Evolutionary conservation across 352 stramenopile genomes (phyloP).

Genomic region (Globisporangium apiculatum): DNA sequence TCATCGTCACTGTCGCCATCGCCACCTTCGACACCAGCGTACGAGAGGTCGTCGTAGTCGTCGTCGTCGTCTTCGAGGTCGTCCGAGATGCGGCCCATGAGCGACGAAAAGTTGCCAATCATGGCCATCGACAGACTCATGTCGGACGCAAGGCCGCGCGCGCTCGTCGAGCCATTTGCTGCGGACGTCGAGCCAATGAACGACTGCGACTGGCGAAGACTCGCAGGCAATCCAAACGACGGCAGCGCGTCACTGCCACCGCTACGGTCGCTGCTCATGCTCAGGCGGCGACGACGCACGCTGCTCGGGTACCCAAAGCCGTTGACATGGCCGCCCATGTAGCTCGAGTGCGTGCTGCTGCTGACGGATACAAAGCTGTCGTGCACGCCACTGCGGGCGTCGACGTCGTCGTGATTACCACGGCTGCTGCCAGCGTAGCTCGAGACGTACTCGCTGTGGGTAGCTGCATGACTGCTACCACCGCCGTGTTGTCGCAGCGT

Average conservation of each 20-base stretch:
- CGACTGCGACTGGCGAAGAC: conserved; percentile 21
- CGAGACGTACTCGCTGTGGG: conserved; percentile 16
- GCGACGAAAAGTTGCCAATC: conserved; percentile 63
- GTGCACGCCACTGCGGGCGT: conserved; percentile 24
- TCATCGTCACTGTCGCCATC: conserved; percentile 17
- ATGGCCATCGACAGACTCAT: conserved; percentile 70
- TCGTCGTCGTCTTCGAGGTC: conserved; percentile 32
- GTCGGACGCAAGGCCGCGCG: conserved; percentile 38
- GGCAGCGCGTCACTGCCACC: conserved; percentile 10
- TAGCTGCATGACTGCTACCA: neutral
- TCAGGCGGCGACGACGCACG: conserved; percentile 19
- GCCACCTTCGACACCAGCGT: conserved; percentile 13
- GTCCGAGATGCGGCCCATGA: conserved; percentile 54
- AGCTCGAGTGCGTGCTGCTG: conserved; percentile 6
- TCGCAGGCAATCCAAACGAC: conserved; percentile 27
- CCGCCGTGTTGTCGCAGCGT: neutral
- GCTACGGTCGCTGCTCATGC: conserved; percentile 22
- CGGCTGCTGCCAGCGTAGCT: conserved; percentile 14
- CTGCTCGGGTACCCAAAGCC: conserved; percentile 4
- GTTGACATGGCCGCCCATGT: conserved; percentile 8
- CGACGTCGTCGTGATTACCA: conserved; percentile 9
- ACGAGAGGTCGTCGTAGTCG: conserved; percentile 22
- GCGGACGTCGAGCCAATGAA: conserved; percentile 24
- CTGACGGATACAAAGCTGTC: conserved; percentile 31
- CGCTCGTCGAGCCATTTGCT: conserved; percentile 7